Conservation (phyloP, 345 rosid genomes). For the Gossypium rotundifolium region DNA sequence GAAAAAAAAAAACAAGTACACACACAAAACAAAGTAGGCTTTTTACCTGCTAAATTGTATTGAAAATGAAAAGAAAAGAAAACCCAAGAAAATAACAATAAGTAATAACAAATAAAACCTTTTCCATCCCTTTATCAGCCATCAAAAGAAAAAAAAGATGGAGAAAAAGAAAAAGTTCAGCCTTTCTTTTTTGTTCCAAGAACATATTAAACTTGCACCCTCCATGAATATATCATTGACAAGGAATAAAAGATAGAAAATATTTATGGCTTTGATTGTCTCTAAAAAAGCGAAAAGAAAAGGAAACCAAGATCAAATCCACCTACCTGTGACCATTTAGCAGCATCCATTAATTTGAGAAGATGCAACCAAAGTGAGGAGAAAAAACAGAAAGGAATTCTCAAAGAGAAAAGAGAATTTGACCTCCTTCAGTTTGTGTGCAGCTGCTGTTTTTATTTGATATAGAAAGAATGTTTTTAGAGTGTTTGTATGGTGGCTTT, state of each 20-base stretch:
- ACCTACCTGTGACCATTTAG: constrained; percentile 46
- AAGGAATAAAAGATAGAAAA: not conserved
- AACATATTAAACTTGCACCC: constrained; percentile 5
- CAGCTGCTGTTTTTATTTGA: constrained; percentile 31
- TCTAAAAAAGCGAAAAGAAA: not conserved
- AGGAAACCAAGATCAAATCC: not conserved
- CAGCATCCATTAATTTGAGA: constrained; percentile 40
- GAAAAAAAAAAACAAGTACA: not conserved
- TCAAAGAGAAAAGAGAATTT: constrained; percentile 26
- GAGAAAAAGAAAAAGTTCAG: constrained; percentile 5
- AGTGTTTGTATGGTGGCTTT: constrained; percentile 18
- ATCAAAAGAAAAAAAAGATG: not conserved
- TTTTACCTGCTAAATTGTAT: not conserved
- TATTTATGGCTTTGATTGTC: too few species aligned
- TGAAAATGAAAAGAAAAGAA: not conserved
- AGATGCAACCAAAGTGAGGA: constrained; percentile 24
- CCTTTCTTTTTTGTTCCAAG: constrained; percentile 18
- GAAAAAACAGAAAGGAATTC: constrained; percentile 34
- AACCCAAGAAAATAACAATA: not conserved
- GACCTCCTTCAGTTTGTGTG: constrained; percentile 37
- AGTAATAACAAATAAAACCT: constrained; percentile 11
- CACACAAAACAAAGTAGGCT: not conserved
- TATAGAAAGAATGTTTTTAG: constrained; percentile 48
- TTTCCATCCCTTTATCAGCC: constrained; percentile 8
- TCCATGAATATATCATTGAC: constrained; percentile 10